phyloP scores from a whole-genome alignment of 2,329 filamentous ascomycete species.

The Colletotrichum salicis region DNA sequence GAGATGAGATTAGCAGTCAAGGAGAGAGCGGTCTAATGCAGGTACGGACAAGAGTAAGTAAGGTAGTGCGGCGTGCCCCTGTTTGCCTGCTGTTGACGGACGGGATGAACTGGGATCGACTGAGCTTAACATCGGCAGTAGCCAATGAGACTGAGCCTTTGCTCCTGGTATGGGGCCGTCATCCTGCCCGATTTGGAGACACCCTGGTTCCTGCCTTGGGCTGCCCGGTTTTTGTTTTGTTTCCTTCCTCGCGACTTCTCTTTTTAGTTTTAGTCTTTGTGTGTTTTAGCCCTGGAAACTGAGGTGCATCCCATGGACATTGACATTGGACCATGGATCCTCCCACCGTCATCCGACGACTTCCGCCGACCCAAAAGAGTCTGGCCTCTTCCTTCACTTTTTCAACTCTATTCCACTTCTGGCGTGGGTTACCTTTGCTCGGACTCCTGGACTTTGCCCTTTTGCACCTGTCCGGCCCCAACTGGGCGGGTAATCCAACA shows the following conservation, averaged over 20 bases:
- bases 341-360: constrained; percentile 23
- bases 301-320: no score
- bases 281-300: not conserved
- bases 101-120: constrained; percentile 10
- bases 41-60: not conserved
- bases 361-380: constrained; percentile 3
- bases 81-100: constrained; percentile 5
- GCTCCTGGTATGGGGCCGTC: not conserved
- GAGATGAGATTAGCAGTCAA: not conserved
- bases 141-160: constrained; percentile 7
- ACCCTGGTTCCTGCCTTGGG: not conserved
- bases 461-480: constrained; percentile 13
- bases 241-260: constrained; percentile 6
- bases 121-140: constrained; percentile 15
- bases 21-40: constrained; percentile 20
- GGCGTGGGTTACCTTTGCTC: constrained; percentile 4
- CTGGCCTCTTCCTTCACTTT: constrained; percentile 2
- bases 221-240: constrained; percentile 16
- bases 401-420: not conserved
- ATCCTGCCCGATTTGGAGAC: constrained; percentile 14
- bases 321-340: no score
- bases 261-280: constrained; percentile 4
- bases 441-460: not conserved
- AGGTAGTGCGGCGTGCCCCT: no score
- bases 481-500: constrained; percentile 1